These are phyloP conservation scores for Tanacetum coccineum DNA, from an alignment of 129 eudicot species.

Conservation along the genomic window DNA sequence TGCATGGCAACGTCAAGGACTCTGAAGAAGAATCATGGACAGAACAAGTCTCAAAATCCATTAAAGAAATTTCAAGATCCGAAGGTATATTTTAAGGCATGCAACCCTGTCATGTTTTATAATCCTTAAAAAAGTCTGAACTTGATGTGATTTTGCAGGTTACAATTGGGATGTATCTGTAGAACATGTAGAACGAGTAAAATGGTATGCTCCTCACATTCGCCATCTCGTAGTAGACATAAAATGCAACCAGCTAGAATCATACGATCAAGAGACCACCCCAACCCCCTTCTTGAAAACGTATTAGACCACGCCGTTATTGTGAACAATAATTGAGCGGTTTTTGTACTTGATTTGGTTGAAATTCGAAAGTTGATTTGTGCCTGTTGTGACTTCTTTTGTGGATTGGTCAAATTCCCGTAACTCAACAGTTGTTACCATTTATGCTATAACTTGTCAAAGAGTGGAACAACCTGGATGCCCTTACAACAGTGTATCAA, in stretches of 20 bases:
- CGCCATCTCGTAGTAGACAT: constrained; percentile 95
- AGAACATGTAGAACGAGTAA: constrained; percentile 80
- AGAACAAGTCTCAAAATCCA: constrained; percentile 50
- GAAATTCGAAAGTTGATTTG: no score
- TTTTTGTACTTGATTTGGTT: no score
- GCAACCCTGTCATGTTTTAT: background rate
- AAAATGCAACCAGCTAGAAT: constrained; percentile 44
- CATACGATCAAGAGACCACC: constrained; percentile 21
- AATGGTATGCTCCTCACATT: constrained; percentile 97
- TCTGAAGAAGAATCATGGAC: constrained; percentile 75
- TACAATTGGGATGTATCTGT: constrained; percentile 61
- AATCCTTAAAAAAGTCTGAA: constrained; percentile 7
- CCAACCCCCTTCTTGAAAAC: background rate
- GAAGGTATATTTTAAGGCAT: constrained; percentile 52
- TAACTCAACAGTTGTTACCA: no score
- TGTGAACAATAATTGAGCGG: no score
- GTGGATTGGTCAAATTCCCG: no score
- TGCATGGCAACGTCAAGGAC: constrained; percentile 91
- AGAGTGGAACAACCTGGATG: constrained; percentile 51
- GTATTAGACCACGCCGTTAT: no score
- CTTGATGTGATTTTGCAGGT: constrained; percentile 45
- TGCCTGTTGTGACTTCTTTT: no score
- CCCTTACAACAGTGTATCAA: constrained; percentile 82
- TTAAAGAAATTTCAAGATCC: constrained; percentile 53
- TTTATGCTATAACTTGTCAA: background rate